Evolutionary conservation across 2,329 filamentous ascomycete genomes (phyloP).

Genomic region (Pseudogymnoascus verrucosus): DNA sequence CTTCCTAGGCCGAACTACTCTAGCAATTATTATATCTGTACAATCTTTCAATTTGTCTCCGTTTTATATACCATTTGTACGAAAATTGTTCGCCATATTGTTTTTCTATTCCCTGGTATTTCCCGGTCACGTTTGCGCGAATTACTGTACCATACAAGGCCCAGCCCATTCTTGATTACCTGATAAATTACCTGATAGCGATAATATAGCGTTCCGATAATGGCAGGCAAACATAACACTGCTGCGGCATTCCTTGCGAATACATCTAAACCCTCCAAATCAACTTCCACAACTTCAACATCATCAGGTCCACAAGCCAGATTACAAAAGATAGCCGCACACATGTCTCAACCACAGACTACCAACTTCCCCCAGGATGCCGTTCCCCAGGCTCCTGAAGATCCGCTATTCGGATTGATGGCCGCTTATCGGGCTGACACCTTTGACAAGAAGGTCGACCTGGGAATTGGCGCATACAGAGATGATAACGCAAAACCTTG

Average conservation of each 20-base stretch:
- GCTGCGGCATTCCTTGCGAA: background rate
- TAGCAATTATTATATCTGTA: background rate
- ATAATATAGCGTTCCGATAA: constrained; percentile 5
- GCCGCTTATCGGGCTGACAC: constrained; percentile 77
- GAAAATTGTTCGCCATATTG: constrained; percentile 1
- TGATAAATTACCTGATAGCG: constrained; percentile 8
- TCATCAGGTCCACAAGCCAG: constrained; percentile 39
- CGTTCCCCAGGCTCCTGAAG: constrained; percentile 87
- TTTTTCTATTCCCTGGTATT: background rate
- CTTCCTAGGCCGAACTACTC: background rate
- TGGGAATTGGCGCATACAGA: constrained; percentile 87
- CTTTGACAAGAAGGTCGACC: constrained; percentile 75
- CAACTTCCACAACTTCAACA: constrained; percentile 11
- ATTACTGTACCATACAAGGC: constrained; percentile 1
- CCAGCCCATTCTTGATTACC: background rate
- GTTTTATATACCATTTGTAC: constrained; percentile 7
- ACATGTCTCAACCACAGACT: constrained; percentile 49
- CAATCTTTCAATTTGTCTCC: constrained; percentile 1
- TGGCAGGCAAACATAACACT: background rate
- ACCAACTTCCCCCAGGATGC: constrained; percentile 68
- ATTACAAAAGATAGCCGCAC: constrained; percentile 55
- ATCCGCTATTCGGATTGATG: constrained; percentile 90
- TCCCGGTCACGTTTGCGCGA: constrained; percentile 2
- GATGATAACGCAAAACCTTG: constrained; percentile 95
- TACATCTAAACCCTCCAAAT: constrained; percentile 10